Percentiles rank a stretch among this genome's conserved stretches.
phyloP scores from a whole-genome alignment of 352 stramenopile species.

The Pythium periplocum region DNA sequence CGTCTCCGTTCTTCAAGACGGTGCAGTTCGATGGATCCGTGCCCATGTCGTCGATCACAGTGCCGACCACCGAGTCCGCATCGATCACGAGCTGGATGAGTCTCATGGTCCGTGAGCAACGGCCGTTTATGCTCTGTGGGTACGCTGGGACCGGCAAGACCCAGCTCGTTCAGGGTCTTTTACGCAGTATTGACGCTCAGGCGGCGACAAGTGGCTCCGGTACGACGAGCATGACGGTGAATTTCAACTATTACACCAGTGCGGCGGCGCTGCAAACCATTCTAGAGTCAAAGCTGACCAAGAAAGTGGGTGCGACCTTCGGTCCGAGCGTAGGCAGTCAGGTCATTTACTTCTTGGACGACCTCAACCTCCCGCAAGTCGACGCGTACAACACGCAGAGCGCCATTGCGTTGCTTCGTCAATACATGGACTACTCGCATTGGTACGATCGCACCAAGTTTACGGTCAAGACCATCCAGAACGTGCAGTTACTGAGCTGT shows the following conservation, averaged over 20 bases:
- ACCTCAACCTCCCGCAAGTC: slow-evolving; percentile 93
- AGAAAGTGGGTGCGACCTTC: slow-evolving; percentile 85
- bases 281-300: slow-evolving; percentile 86
- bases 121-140: slow-evolving; percentile 93
- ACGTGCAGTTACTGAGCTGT: slow-evolving; percentile 93
- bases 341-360: slow-evolving; percentile 95
- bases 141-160: slow-evolving; percentile 93
- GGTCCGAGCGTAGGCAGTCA: slow-evolving; percentile 73
- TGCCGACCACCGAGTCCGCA: slow-evolving; percentile 92
- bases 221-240: slow-evolving; percentile 67
- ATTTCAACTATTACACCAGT: slow-evolving; percentile 86
- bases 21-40: slow-evolving; percentile 76
- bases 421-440: slow-evolving; percentile 94
- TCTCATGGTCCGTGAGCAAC: slow-evolving; percentile 88
- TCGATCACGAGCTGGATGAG: slow-evolving; percentile 93
- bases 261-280: slow-evolving; percentile 64
- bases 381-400: slow-evolving; percentile 94
- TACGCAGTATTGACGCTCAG: slow-evolving; percentile 38
- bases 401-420: slow-evolving; percentile 89
- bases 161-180: slow-evolving; percentile 87
- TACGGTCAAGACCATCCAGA: slow-evolving; percentile 88
- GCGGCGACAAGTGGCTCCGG: slow-evolving; percentile 27
- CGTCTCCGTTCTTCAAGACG: slow-evolving; percentile 88
- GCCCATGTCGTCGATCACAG: slow-evolving; percentile 80
- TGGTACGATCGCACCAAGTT: slow-evolving; percentile 94